These are phyloP conservation scores for Kalmusia sp. DNA, from an alignment of 2,329 filamentous ascomycete species.

Conservation along the genomic window DNA sequence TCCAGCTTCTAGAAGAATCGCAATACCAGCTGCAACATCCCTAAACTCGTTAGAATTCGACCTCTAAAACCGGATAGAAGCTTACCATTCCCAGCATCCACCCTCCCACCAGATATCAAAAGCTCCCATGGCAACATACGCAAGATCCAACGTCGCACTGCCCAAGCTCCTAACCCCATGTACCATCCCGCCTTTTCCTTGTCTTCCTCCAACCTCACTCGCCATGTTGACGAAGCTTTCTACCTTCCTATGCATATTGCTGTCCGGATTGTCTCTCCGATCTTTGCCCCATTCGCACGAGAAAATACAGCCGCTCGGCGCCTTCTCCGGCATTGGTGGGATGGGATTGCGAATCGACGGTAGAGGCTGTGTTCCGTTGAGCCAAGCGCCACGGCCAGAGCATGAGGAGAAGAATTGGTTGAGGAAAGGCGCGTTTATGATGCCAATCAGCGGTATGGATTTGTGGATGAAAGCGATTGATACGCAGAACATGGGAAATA, in stretches of 20 bases:
- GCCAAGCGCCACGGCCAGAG: slow-evolving; percentile 70
- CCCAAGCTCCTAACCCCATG: slow-evolving; percentile 77
- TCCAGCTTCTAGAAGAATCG: slow-evolving; percentile 75
- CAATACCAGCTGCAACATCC: slow-evolving; percentile 80
- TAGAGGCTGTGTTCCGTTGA: slow-evolving; percentile 69
- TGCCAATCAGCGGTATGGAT: slow-evolving; percentile 68
- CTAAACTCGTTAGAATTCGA: slow-evolving; percentile 39
- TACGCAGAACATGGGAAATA: slow-evolving; percentile 83
- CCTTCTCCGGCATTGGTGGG: slow-evolving; percentile 67
- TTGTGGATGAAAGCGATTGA: slow-evolving; percentile 73
- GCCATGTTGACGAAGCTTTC: slow-evolving; percentile 80
- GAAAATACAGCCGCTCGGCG: slow-evolving; percentile 74
- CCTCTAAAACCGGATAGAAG: slow-evolving; percentile 1
- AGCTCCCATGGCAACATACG: slow-evolving; percentile 76
- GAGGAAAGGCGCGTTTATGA: slow-evolving; percentile 76
- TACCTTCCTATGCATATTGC: slow-evolving; percentile 75
- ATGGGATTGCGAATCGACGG: slow-evolving; percentile 69
- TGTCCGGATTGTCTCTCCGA: slow-evolving; percentile 67
- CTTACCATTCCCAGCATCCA: slow-evolving; percentile 79
- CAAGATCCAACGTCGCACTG: slow-evolving; percentile 75
- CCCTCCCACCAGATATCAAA: slow-evolving; percentile 87
- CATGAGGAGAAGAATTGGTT: slow-evolving; percentile 74
- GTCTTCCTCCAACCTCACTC: slow-evolving; percentile 66
- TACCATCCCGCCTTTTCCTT: slow-evolving; percentile 78
- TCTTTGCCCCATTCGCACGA: slow-evolving; percentile 84